Percentiles rank a stretch among this genome's conserved stretches.
Evolutionary conservation across 2,329 filamentous ascomycete genomes (phyloP).

Genomic region (Trichoderma oligosporum): DNA sequence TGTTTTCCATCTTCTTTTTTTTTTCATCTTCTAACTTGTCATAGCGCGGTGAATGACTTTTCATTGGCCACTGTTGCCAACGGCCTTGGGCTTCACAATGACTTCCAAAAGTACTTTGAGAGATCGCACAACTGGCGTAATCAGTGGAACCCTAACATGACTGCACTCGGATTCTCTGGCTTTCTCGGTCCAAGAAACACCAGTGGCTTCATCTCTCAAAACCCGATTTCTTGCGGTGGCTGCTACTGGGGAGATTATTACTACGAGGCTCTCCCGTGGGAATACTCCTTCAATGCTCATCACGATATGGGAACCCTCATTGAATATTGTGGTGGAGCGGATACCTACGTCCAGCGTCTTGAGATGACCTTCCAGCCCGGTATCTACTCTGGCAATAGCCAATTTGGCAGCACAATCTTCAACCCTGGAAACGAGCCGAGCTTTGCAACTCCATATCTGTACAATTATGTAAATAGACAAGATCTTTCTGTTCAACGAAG

Average conservation of each 20-base stretch:
- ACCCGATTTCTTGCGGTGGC: slow-evolving; percentile 57
- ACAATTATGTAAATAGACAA: slow-evolving; percentile 62
- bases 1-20: not conserved
- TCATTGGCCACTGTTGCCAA: slow-evolving; percentile 60
- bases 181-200: slow-evolving; percentile 60
- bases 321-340: slow-evolving; percentile 50
- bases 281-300: slow-evolving; percentile 66
- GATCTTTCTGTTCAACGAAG: slow-evolving; percentile 57
- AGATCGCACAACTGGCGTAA: slow-evolving; percentile 68
- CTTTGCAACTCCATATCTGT: slow-evolving; percentile 66
- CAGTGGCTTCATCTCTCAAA: slow-evolving; percentile 48
- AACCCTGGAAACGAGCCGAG: slow-evolving; percentile 65
- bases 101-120: slow-evolving; percentile 56
- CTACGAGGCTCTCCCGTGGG: slow-evolving; percentile 60
- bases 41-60: slow-evolving; percentile 62
- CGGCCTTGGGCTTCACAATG: slow-evolving; percentile 49
- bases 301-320: slow-evolving; percentile 60
- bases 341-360: slow-evolving; percentile 54
- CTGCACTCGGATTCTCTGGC: slow-evolving; percentile 57
- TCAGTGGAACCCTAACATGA: slow-evolving; percentile 61
- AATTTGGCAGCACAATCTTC: slow-evolving; percentile 56
- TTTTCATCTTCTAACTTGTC: not conserved
- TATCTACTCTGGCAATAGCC: slow-evolving; percentile 38
- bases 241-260: slow-evolving; percentile 62
- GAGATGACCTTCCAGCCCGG: slow-evolving; percentile 57